Conservation (phyloP, 805 yeast species). For the Wickerhamomyces strasburgensis region DNA sequence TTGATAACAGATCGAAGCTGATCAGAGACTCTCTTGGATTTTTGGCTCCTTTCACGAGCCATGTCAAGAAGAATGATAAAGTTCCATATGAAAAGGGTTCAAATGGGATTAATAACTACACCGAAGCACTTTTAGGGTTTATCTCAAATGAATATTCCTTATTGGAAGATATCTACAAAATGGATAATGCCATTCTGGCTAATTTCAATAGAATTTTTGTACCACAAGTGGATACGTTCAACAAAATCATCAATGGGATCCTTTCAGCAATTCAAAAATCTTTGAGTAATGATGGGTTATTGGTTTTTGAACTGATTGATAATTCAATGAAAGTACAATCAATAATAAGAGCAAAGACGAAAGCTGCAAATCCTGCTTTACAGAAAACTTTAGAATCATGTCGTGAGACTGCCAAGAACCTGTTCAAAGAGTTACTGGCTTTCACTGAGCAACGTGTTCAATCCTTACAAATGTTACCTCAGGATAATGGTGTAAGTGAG, state of each 20-base stretch:
- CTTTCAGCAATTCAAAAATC: conserved; percentile 36
- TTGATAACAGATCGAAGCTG: conserved; percentile 37
- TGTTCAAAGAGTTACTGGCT: conserved; percentile 54
- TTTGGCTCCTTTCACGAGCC: conserved; percentile 42
- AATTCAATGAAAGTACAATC: conserved; percentile 32
- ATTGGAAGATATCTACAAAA: conserved; percentile 37
- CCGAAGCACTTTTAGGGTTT: conserved; percentile 45
- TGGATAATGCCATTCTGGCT: conserved; percentile 24
- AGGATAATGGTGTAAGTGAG: conserved; percentile 68
- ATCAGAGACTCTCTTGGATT: conserved; percentile 41
- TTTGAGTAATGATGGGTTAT: conserved; percentile 43
- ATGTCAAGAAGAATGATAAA: conserved; percentile 31
- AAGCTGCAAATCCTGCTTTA: conserved; percentile 16
- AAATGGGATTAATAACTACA: conserved; percentile 51
- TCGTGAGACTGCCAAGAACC: conserved; percentile 29
- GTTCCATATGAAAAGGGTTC: conserved; percentile 58
- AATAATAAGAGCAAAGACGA: conserved; percentile 27
- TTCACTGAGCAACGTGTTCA: conserved; percentile 49
- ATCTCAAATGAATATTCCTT: conserved; percentile 48
- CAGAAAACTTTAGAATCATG: conserved; percentile 23
- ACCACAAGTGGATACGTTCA: conserved; percentile 34
- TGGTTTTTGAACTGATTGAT: conserved; percentile 58
- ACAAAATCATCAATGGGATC: conserved; percentile 34
- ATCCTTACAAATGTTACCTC: conserved; percentile 44
- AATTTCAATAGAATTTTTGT: conserved; percentile 31